phyloP scores from a whole-genome alignment of 768 basidiomycete genomes.

The Coprinopsis strossmayeri region DNA sequence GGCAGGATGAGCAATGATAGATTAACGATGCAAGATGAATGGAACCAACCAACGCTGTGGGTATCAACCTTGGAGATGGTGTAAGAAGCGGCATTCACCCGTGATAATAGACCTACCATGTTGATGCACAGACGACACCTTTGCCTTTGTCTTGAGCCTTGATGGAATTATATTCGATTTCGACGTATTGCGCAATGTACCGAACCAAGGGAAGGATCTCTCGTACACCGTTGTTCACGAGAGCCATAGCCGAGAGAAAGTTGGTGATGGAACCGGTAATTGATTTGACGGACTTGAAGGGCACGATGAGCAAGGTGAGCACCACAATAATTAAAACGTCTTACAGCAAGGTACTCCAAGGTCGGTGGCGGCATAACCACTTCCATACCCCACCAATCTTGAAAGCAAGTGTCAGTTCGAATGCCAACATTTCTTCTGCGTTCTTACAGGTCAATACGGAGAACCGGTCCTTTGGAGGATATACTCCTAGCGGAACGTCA shows the following conservation, averaged over 20 bases:
- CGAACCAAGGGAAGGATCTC: slow-evolving; percentile 83
- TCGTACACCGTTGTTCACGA: slow-evolving; percentile 67
- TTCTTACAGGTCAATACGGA: slow-evolving; percentile 72
- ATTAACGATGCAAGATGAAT: background rate
- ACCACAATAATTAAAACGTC: too few relatives aligned
- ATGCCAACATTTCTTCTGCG: background rate
- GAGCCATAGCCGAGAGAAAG: slow-evolving; percentile 65
- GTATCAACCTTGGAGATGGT: slow-evolving; percentile 53
- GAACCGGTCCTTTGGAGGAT: slow-evolving; percentile 72
- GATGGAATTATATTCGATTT: slow-evolving; percentile 68
- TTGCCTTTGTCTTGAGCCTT: slow-evolving; percentile 56
- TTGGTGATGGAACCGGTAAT: slow-evolving; percentile 60
- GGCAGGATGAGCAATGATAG: background rate
- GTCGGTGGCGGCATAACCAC: slow-evolving; percentile 69
- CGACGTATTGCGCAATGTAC: slow-evolving; percentile 73
- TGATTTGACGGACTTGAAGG: slow-evolving; percentile 50
- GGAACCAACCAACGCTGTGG: slow-evolving; percentile 53
- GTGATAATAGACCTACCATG: slow-evolving; percentile 48
- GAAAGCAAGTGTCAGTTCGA: slow-evolving; percentile 6
- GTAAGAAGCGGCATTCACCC: background rate
- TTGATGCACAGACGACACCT: slow-evolving; percentile 85
- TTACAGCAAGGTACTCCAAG: slow-evolving; percentile 49
- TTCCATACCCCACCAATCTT: slow-evolving; percentile 92
- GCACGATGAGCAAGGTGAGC: background rate
- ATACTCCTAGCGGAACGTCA: slow-evolving; percentile 33